Evolutionary conservation across 768 basidiomycete genomes (phyloP), one percentile per base, ranked within the genome.

Genomic region (Mycena epipterygia): DNA sequence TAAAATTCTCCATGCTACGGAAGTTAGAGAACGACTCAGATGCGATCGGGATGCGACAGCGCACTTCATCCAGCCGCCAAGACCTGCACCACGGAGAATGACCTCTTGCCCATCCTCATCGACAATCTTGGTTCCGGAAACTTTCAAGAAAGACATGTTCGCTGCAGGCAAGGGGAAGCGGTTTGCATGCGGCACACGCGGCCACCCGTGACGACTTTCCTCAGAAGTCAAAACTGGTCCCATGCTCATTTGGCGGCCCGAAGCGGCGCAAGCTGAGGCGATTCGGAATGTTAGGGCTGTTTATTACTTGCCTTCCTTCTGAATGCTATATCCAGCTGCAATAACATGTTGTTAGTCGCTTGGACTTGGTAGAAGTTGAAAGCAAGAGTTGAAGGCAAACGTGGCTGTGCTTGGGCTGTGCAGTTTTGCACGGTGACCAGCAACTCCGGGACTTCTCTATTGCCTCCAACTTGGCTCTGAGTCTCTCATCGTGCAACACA

Each of bases 1-100:
- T 91, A 75, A 93, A 93, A 80, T 93, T 93, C 81, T 93, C 91
- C 91, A 91, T 91, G 78, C 90, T 92, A 65, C 37, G 37, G 67
- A 29, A 27, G 49, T 61, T 59, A 27, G 39, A 67, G 41, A n/a
- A 21, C 29, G 56, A 12, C 70, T 64, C 13, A 3, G 51, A 53
- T 21, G 35, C 23, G 17, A 66, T 25, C 46, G 14, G 7, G 41
- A n/a, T 6, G 17, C 35, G 35, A 8, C 32, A 39, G 25, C 55
- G 37, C 23, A 94, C 93, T 91, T 93, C 91, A 95, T 92, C 93
- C 93, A 94, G 76, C 93, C 93, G 42, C 93, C 93, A 21, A 94
- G 83, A 48, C 92, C 92, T n/a, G 92, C 93, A 25, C 93, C 93
- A n/a, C 89, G 84, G 51, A 93, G 84, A 64, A 91, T 84, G 39